These are phyloP conservation scores for Globisporangium ultimum DNA, from an alignment of 352 stramenopile species.

Conservation along the genomic window DNA sequence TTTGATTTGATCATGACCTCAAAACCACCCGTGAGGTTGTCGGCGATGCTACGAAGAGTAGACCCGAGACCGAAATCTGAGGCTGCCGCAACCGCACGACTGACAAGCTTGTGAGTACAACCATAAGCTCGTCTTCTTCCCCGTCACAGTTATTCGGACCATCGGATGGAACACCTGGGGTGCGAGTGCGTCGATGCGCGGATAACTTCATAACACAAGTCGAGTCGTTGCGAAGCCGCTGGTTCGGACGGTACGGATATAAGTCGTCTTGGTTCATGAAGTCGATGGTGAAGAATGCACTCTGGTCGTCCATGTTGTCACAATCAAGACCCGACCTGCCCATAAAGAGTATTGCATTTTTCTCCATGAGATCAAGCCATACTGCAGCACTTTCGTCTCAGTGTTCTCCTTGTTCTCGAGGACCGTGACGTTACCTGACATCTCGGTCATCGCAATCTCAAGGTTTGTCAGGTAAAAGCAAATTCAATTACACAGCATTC, in stretches of 20 bases:
- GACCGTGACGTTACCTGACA: conserved; percentile 37
- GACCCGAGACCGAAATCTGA: conserved; percentile 2
- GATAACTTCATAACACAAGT: conserved; percentile 9
- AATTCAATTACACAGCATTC: conserved; percentile 32
- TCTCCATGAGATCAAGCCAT: conserved; percentile 7
- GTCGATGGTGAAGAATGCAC: conserved; percentile 3
- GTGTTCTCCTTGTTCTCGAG: conserved; percentile 24
- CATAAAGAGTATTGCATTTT: conserved; percentile 9
- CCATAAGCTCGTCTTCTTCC: not conserved
- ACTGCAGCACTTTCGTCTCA: not conserved
- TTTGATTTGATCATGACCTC: conserved; percentile 9
- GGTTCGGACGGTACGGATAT: conserved; percentile 12
- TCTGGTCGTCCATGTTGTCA: not conserved
- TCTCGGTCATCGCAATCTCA: conserved; percentile 36
- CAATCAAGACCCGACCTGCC: conserved; percentile 7
- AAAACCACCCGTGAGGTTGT: not conserved
- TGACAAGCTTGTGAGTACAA: conserved; percentile 5
- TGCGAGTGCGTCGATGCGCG: not conserved
- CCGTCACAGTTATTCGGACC: no score
- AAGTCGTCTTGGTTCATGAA: conserved; percentile 16
- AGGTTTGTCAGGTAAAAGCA: conserved; percentile 41
- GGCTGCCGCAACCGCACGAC: conserved; percentile 1
- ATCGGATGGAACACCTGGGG: not conserved
- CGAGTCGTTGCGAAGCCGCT: conserved; percentile 23
- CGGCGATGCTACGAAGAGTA: not conserved